Base-by-base conservation (phyloP, 2,329 filamentous ascomycete species). In the Huntiella omanensis region DNA sequence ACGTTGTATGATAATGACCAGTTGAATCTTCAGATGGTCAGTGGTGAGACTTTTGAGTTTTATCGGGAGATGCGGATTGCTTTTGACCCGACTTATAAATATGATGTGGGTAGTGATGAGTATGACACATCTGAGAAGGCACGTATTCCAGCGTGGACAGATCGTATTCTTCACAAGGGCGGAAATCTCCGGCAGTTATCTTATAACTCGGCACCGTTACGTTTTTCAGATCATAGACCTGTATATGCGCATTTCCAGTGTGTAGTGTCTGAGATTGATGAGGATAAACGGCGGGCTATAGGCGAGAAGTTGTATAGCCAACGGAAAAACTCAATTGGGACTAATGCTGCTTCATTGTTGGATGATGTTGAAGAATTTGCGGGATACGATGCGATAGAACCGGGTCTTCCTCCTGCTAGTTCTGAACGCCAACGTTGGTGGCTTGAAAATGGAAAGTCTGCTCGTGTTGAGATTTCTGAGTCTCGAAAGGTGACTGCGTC, bases 101-200 rank as follows among this genome's bases (percentile, higher is more conserved):
- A 84, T 58, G 84, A 98, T 58, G 68, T 94, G 51, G 86, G 84
- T 28, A 83, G 75, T 3, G 86, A 96, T 59, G 72, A 72, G 45
- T 98, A 95, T 59, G 91, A 98, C 60, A 88, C 82, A 7, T 95
- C 88, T 72, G 88, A 96, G 56, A 98, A 98, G 60, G 77, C 80
- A 46, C 79, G 91, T 12, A 95, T 96, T 51, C 91, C 91, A 2
- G 91, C 91, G 1, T 98, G 91, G 91, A 95, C 87, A 50, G 91
- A 98, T 61, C 82, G 91, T 34, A 82, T 98, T 40, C 65, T 98
- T 6, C 80, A 83, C 49, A 92, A 87, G 63, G 91, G 91, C 5
- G 66, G 73, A 50, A 87, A 85, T 54, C 70, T 98, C 33, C 77
- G 78, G 37, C 91, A 96, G 58, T 67, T 82, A 8, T 72, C 82